phyloP scores from a whole-genome alignment of 2,329 filamentous ascomycete genomes.

The Pseudopyrenochaeta lycopersici region DNA sequence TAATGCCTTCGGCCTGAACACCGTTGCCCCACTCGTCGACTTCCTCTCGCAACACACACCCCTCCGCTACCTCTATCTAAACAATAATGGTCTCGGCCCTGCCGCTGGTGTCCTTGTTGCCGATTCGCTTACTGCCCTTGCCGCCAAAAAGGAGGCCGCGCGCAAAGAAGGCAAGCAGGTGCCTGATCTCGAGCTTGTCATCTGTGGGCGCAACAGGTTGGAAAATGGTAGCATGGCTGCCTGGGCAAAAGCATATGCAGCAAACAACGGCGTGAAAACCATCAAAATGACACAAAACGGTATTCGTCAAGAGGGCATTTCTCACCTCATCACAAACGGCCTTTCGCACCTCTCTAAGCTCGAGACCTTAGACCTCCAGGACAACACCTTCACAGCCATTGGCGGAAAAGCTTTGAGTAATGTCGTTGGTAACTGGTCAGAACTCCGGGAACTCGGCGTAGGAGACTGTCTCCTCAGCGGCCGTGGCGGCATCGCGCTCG shows the following conservation, averaged over 20 bases:
- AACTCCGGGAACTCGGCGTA: slow-evolving; percentile 83
- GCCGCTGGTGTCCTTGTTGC: slow-evolving; percentile 89
- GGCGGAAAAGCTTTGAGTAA: slow-evolving; percentile 81
- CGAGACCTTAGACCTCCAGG: slow-evolving; percentile 86
- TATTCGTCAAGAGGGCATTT: slow-evolving; percentile 92
- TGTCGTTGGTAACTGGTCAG: slow-evolving; percentile 77
- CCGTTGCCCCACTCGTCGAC: slow-evolving; percentile 87
- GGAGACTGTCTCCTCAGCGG: slow-evolving; percentile 86
- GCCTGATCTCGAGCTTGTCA: slow-evolving; percentile 90
- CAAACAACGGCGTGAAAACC: slow-evolving; percentile 80
- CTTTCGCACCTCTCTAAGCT: slow-evolving; percentile 75
- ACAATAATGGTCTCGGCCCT: slow-evolving; percentile 97
- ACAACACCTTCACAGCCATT: slow-evolving; percentile 91
- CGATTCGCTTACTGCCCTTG: slow-evolving; percentile 83
- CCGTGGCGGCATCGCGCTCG: slow-evolving; percentile 78
- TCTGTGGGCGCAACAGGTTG: slow-evolving; percentile 93
- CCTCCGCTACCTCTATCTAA: slow-evolving; percentile 92
- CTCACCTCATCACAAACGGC: slow-evolving; percentile 79
- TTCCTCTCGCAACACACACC: slow-evolving; percentile 90
- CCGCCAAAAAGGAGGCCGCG: slow-evolving; percentile 82
- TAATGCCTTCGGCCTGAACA: slow-evolving; percentile 97
- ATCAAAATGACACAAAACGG: slow-evolving; percentile 99
- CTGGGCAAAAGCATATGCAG: slow-evolving; percentile 87
- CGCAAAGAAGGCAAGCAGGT: slow-evolving; percentile 75
- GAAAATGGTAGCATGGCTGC: slow-evolving; percentile 97